phyloP scores from a whole-genome alignment of 257 asterid genomes.

The Solanum pimpinellifolium region DNA sequence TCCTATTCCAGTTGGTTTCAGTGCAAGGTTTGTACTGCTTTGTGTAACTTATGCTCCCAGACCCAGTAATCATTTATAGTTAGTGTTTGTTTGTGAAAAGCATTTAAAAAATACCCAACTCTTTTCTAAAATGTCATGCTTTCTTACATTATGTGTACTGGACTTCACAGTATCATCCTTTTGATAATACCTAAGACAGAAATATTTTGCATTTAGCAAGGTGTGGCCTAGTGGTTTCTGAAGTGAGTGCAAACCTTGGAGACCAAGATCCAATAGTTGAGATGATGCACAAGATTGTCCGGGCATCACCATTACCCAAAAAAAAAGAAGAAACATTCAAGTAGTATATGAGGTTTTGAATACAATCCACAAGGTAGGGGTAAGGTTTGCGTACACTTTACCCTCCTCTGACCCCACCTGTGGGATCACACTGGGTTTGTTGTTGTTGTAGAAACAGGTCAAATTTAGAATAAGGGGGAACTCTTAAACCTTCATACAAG shows the following conservation, averaged over 20 bases:
- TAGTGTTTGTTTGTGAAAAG: neutral
- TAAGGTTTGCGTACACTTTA: neutral
- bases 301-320: neutral
- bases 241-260: neutral
- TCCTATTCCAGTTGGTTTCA: slow-evolving; percentile 72
- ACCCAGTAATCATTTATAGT: neutral
- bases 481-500: neutral
- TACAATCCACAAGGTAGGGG: neutral
- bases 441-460: neutral
- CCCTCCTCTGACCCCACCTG: neutral
- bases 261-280: neutral
- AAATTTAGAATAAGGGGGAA: neutral
- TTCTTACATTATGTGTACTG: neutral
- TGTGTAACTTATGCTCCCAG: slow-evolving; percentile 1
- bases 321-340: neutral
- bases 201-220: neutral
- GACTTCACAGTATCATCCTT: neutral
- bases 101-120: neutral
- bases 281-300: neutral
- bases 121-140: neutral
- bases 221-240: neutral
- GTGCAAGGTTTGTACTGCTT: slow-evolving; percentile 55
- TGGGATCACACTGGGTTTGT: neutral
- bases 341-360: neutral
- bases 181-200: neutral